These are phyloP conservation scores for Ramaria rubella DNA, from an alignment of 768 basidiomycete genomes.

Conservation along the genomic window DNA sequence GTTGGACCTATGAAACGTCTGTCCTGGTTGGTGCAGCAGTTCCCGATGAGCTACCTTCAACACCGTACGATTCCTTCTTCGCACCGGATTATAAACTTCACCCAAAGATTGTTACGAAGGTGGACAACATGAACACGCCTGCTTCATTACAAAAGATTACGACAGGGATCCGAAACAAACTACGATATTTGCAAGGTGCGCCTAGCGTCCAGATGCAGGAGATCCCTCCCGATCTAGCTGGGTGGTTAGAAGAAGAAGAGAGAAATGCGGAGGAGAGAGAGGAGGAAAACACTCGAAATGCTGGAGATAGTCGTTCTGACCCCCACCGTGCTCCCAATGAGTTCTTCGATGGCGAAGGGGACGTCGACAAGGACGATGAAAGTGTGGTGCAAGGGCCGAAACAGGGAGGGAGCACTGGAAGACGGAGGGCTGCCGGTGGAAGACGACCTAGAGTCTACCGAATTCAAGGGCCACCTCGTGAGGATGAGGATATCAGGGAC, in stretches of 20 bases:
- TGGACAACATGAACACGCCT: conserved; percentile 88
- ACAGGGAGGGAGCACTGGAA: background rate
- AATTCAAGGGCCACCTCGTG: conserved; percentile 7
- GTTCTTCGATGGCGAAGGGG: conserved; percentile 66
- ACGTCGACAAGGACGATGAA: conserved; percentile 45
- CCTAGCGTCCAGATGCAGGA: conserved; percentile 97
- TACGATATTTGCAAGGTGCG: conserved; percentile 89
- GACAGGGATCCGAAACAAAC: conserved; percentile 76
- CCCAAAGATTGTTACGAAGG: conserved; percentile 83
- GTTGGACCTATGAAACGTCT: conserved; percentile 98
- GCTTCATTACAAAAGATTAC: conserved; percentile 82
- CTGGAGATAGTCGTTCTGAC: conserved; percentile 51
- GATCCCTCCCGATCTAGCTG: conserved; percentile 86
- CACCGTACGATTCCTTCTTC: conserved; percentile 91
- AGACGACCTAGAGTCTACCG: no score
- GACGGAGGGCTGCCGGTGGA: background rate
- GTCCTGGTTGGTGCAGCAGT: conserved; percentile 80
- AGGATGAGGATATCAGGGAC: conserved; percentile 35
- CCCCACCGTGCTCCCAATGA: conserved; percentile 54
- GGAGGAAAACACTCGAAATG: conserved; percentile 54
- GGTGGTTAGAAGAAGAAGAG: conserved; percentile 68
- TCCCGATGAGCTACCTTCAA: conserved; percentile 81
- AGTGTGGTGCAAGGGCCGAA: no score
- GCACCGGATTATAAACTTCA: conserved; percentile 89
- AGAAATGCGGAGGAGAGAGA: conserved; percentile 59